phyloP scores from a whole-genome alignment of 2,329 filamentous ascomycete species.

The Helotiales sp. region DNA sequence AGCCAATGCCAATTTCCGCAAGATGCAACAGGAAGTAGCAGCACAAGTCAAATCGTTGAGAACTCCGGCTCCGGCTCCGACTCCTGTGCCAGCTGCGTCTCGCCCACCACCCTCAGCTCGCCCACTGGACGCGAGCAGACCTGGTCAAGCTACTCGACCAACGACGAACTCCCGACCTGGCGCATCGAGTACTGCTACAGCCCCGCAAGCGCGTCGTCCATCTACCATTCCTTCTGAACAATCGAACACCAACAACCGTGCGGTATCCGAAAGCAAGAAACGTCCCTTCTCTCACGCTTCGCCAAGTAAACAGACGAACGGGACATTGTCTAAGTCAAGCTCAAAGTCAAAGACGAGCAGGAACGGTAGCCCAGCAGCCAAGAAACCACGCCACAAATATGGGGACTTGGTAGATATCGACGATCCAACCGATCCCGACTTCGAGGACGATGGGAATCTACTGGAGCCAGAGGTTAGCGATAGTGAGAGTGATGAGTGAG shows the following conservation, averaged over 20 bases:
- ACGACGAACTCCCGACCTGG: too few species aligned
- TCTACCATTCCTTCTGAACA: too few species aligned
- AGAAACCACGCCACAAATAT: not conserved
- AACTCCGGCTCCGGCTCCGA: too few species aligned
- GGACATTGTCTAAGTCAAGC: too few species aligned
- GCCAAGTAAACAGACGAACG: not conserved
- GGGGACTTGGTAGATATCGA: not conserved
- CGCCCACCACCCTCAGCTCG: not conserved
- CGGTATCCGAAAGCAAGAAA: not conserved
- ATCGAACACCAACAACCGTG: not conserved
- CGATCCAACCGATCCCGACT: not conserved
- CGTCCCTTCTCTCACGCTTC: not conserved
- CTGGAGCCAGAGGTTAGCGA: not conserved
- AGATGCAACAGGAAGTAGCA: too few species aligned
- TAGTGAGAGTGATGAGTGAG: constrained; percentile 4
- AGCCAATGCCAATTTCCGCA: not conserved
- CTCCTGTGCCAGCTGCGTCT: not conserved
- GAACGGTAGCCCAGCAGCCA: not conserved
- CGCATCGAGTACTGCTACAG: too few species aligned
- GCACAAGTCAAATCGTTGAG: too few species aligned
- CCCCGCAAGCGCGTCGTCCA: too few species aligned
- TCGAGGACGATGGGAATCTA: constrained; percentile 1
- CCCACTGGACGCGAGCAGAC: too few species aligned
- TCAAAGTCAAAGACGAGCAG: not conserved
- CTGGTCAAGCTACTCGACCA: too few species aligned